Evolutionary conservation across 2,329 filamentous ascomycete species (phyloP), one percentile per base, ranked within the genome.

Genomic region (Chrysoporthe puriensis): DNA sequence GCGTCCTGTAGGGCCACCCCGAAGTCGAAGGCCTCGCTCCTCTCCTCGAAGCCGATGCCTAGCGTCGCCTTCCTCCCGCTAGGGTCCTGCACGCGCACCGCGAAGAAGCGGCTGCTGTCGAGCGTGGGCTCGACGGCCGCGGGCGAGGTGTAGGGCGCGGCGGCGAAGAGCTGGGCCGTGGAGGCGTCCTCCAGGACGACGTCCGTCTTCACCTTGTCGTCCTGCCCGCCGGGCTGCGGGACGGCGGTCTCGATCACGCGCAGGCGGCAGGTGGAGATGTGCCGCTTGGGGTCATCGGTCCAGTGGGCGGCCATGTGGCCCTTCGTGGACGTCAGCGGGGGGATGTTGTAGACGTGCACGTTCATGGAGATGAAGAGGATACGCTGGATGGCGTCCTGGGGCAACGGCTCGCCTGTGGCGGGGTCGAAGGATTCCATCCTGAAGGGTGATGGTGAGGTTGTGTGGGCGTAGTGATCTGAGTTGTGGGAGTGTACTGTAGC

Each of bases 321-420:
- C 77, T 91, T 91, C 73, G 89, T 93, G 21, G 90, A 91, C 57
- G 90, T 85, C 67, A 94, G 83, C 34, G 93, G 93, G 21, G 93
- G 93, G 77, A 96, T 94, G 75, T 91, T 89, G 85, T 97, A 97
- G 83, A 97, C 86, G 82, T 96, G 92, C 71, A 96, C 90, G 71
- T 85, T 83, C 74, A 85, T 82, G 71, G 90, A 87, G 77, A 94
- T 82, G 85, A 93, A 94, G 77, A 96, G 90, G 76, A 96, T 84
- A 77, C 93, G 90, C 80, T 96, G 92, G 80, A 96, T 95, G 73
- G 93, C 91, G 76, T 92, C 91, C 63, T 87, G 77, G 66, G 91
- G 90, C 72, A 93, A 85, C 71, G 89, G 79, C 44, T 81, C 81
- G 73, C 90, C 90, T 32, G 91, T 95, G 66, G 89, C 84, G 63